These are phyloP conservation scores for Discostella stelligeroides DNA, from an alignment of 108 stramenopile species.

Conservation along the genomic window DNA sequence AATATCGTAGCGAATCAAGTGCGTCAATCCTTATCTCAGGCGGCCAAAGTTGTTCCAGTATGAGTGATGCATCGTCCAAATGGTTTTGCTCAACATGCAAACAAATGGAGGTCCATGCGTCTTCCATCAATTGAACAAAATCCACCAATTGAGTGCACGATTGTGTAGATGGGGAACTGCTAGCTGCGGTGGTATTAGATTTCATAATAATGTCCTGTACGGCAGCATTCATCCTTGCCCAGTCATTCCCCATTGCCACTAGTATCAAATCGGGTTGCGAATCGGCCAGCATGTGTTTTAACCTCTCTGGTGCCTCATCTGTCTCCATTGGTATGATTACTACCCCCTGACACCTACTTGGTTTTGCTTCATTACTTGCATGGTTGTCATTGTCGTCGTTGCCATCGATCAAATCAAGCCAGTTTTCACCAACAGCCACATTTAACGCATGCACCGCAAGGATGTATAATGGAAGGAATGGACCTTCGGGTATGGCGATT, in stretches of 20 bases:
- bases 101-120: no score
- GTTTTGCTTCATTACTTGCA: no score
- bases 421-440: conserved; percentile 32
- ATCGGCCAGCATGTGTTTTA: conserved; percentile 63
- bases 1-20: conserved; percentile 11
- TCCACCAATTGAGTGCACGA: no score
- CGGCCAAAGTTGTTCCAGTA: conserved; percentile 14
- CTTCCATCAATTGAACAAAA: no score
- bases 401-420: neutral
- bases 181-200: neutral
- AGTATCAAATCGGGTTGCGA: conserved; percentile 62
- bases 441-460: conserved; percentile 70
- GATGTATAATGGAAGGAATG: conserved; percentile 69
- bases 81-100: neutral
- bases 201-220: neutral
- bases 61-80: neutral
- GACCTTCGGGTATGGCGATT: conserved; percentile 85
- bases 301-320: conserved; percentile 66
- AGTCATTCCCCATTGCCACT: conserved; percentile 45
- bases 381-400: neutral
- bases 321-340: conserved; percentile 77
- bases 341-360: no score
- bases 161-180: no score
- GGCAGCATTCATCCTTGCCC: conserved; percentile 27
- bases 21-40: neutral